Conservation (phyloP, 2,329 filamentous ascomycete genomes). For the Hypomyces rosellus region DNA sequence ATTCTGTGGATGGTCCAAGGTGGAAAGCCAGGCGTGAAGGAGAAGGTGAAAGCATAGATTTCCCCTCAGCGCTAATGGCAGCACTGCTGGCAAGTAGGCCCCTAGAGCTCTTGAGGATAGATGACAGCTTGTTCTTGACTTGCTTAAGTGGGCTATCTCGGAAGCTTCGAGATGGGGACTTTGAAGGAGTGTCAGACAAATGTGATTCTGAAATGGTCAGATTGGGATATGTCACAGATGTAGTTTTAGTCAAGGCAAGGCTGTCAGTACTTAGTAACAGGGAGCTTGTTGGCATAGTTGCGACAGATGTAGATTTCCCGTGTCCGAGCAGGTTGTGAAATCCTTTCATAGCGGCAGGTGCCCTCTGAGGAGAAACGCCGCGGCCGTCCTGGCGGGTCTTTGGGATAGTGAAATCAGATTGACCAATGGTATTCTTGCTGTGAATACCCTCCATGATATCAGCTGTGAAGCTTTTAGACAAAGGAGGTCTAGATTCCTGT, state of each 20-base stretch:
- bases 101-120: slow-evolving; percentile 81
- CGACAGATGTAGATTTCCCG: slow-evolving; percentile 58
- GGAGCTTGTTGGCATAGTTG: slow-evolving; percentile 37
- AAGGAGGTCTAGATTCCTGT: slow-evolving; percentile 38
- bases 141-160: slow-evolving; percentile 80
- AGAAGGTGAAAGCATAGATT: slow-evolving; percentile 51
- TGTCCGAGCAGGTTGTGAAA: slow-evolving; percentile 27
- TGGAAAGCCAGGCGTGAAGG: slow-evolving; percentile 39
- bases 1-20: slow-evolving; percentile 42
- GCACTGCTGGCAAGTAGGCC: slow-evolving; percentile 76
- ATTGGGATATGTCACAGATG: slow-evolving; percentile 53
- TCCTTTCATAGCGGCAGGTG: not conserved
- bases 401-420: slow-evolving; percentile 27
- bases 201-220: slow-evolving; percentile 42
- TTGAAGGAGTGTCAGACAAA: slow-evolving; percentile 42
- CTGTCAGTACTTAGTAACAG: slow-evolving; percentile 15
- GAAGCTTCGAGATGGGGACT: slow-evolving; percentile 50
- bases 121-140: slow-evolving; percentile 87
- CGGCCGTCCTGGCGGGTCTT: slow-evolving; percentile 6
- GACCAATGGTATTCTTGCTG: slow-evolving; percentile 42
- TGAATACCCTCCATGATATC: slow-evolving; percentile 55
- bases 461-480: slow-evolving; percentile 55
- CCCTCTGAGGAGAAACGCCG: not conserved
- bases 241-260: slow-evolving; percentile 48
- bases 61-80: slow-evolving; percentile 56